These are phyloP conservation scores for Opeltia flavorubescens DNA, from an alignment of 495 filamentous ascomycete species.

Conservation along the genomic window DNA sequence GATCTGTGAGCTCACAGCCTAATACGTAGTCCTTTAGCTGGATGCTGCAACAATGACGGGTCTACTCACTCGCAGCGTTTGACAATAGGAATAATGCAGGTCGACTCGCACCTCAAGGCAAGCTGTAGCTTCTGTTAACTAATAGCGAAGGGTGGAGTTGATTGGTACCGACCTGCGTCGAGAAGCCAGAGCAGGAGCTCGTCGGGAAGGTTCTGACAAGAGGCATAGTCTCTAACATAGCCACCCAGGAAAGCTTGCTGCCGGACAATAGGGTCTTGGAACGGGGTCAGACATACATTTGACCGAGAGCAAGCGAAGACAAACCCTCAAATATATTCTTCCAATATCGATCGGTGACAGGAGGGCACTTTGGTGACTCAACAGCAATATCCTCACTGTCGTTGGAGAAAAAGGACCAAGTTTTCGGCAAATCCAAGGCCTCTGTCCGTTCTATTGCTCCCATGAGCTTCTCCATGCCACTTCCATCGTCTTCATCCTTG, in stretches of 20 bases:
- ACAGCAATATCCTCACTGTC: conserved; percentile 14
- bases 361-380: conserved; percentile 25
- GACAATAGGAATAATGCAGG: conserved; percentile 50
- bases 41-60: not conserved
- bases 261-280: conserved; percentile 32
- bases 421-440: conserved; percentile 41
- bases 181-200: conserved; percentile 64
- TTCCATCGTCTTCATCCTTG: conserved; percentile 38
- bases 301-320: not conserved
- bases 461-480: conserved; percentile 42
- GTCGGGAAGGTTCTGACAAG: conserved; percentile 44
- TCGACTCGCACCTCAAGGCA: conserved; percentile 43
- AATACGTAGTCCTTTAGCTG: not conserved
- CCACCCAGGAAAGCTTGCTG: conserved; percentile 57
- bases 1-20: conserved; percentile 1
- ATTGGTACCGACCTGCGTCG: conserved; percentile 34
- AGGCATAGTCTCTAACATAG: conserved; percentile 44
- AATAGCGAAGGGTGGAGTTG: not conserved
- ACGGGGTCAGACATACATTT: not conserved
- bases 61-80: conserved; percentile 30
- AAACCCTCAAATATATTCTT: conserved; percentile 3
- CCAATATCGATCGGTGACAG: not conserved
- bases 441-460: conserved; percentile 65
- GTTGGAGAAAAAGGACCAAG: conserved; percentile 55
- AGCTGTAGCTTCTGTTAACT: conserved; percentile 22